Evolutionary conservation across 345 rosid genomes (phyloP).

Genomic region (Sisymbrium altissimum): DNA sequence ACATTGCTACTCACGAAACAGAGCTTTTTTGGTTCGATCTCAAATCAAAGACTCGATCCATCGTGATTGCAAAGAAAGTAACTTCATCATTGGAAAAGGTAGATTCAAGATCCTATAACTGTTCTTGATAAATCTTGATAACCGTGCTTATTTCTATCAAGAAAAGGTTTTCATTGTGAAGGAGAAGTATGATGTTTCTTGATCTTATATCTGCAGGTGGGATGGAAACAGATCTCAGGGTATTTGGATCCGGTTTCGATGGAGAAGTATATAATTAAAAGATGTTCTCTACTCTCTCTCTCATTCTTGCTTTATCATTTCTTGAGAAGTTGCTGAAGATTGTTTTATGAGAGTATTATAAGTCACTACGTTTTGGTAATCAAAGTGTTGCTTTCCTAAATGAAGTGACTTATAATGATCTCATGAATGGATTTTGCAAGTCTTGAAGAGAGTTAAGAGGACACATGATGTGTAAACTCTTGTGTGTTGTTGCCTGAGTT

Average conservation of each 20-base stretch:
- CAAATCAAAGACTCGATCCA: not conserved
- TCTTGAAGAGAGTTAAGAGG: not conserved
- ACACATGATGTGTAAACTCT: not conserved
- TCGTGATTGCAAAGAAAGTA: not conserved
- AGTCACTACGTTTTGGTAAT: slow-evolving; percentile 21
- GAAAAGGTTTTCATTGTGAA: not conserved
- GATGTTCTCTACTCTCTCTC: not conserved
- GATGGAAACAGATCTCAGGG: not conserved
- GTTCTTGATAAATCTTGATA: not conserved
- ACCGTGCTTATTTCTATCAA: too few relatives aligned
- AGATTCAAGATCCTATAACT: not conserved
- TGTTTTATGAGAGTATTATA: slow-evolving; percentile 30
- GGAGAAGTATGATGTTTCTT: not conserved
- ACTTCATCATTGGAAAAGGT: not conserved
- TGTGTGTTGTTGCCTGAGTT: not conserved
- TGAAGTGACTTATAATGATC: slow-evolving; percentile 23
- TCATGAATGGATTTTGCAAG: not conserved
- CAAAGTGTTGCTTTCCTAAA: not conserved
- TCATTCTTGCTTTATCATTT: not conserved
- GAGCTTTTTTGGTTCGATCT: not conserved
- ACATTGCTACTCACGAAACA: slow-evolving; percentile 7
- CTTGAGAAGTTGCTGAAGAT: not conserved
- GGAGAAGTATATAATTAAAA: not conserved
- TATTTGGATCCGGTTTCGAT: not conserved
- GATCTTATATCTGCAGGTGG: not conserved